Conservation (phyloP, 371 early-diverging fungal species). For the Basidiobolus meristosporus region DNA sequence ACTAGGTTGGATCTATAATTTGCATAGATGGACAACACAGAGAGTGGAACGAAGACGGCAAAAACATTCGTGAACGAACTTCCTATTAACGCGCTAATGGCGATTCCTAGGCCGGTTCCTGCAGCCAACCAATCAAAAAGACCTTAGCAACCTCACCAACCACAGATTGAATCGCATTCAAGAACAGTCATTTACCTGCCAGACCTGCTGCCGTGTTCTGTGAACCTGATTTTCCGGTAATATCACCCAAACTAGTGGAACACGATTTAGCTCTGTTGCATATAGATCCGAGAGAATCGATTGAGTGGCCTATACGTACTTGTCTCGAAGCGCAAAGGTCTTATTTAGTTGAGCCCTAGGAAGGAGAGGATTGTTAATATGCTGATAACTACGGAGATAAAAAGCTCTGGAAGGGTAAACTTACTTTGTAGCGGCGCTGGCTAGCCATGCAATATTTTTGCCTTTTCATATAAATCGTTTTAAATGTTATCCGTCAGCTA, state of each 20-base stretch:
- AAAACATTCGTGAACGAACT: too few relatives aligned
- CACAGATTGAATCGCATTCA: too few relatives aligned
- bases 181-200: too few relatives aligned
- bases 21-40: too few relatives aligned
- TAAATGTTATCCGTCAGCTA: not conserved
- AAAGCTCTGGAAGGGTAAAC: too few relatives aligned
- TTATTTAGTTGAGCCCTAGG: constrained; percentile 44
- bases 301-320: constrained; percentile 10
- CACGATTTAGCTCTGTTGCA: not conserved
- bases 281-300: not conserved
- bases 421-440: constrained; percentile 37
- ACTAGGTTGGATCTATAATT: too few relatives aligned
- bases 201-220: constrained; percentile 61
- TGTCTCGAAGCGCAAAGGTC: constrained; percentile 37
- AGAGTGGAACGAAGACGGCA: too few relatives aligned
- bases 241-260: constrained; percentile 34
- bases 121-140: too few relatives aligned
- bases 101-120: too few relatives aligned
- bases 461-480: constrained; percentile 11
- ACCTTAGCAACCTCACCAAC: too few relatives aligned
- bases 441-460: constrained; percentile 67
- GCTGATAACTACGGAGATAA: not conserved
- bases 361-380: not conserved
- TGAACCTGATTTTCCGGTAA: constrained; percentile 58
- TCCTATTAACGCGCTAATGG: too few relatives aligned